These are phyloP conservation scores for Periglandula ipomoeae DNA, from an alignment of 2,329 filamentous ascomycete species.

Conservation along the genomic window DNA sequence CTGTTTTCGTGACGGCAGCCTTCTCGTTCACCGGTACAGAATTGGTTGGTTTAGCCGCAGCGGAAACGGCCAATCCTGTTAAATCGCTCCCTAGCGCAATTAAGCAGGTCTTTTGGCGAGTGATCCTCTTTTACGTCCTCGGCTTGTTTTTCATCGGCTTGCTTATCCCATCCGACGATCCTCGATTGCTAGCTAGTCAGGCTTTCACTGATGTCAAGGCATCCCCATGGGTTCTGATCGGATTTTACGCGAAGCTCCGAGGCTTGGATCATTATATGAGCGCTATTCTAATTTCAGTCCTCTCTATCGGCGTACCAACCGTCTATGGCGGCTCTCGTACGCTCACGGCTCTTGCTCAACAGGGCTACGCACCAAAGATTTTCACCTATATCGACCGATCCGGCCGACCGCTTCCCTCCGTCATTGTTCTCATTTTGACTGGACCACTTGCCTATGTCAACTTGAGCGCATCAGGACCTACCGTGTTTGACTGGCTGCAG, in stretches of 20 bases:
- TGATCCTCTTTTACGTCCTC: constrained; percentile 41
- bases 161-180: constrained; percentile 33
- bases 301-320: constrained; percentile 44
- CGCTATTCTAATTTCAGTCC: constrained; percentile 42
- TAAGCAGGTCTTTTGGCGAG: constrained; percentile 59
- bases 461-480: constrained; percentile 33
- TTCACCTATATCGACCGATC: constrained; percentile 45
- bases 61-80: constrained; percentile 57
- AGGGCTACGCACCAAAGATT: constrained; percentile 45
- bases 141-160: constrained; percentile 41
- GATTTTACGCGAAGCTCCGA: constrained; percentile 35
- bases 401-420: constrained; percentile 40
- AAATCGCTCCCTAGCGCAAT: constrained; percentile 68
- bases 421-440: constrained; percentile 35
- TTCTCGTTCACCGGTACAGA: constrained; percentile 62
- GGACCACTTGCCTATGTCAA: constrained; percentile 40
- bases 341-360: constrained; percentile 44
- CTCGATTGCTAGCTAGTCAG: constrained; percentile 33
- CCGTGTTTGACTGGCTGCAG: constrained; percentile 55
- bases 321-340: constrained; percentile 49
- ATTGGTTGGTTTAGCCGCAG: constrained; percentile 60
- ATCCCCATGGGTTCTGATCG: constrained; percentile 43
- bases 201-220: constrained; percentile 32
- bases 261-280: constrained; percentile 45
- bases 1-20: constrained; percentile 60